phyloP scores from a whole-genome alignment of 768 basidiomycete genomes.

The Lanmaoa rubissima region DNA sequence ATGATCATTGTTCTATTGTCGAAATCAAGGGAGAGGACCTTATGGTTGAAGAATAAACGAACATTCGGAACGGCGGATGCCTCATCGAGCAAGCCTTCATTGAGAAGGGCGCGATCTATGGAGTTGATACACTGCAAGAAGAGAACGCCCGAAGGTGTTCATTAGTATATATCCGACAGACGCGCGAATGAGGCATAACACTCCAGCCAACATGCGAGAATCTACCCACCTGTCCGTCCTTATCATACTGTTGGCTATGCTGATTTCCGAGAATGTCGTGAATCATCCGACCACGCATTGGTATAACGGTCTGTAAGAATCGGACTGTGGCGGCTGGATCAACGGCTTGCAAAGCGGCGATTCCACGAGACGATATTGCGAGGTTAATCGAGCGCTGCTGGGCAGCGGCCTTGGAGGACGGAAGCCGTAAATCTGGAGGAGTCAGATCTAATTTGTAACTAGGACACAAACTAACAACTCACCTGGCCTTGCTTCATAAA shows the following conservation, averaged over 20 bases:
- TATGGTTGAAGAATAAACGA: slow-evolving; percentile 75
- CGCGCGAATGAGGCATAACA: slow-evolving; percentile 17
- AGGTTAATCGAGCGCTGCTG: slow-evolving; percentile 93
- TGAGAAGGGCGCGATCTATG: slow-evolving; percentile 85
- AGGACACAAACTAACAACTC: slow-evolving; percentile 18
- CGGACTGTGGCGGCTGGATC: slow-evolving; percentile 66
- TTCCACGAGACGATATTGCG: slow-evolving; percentile 91
- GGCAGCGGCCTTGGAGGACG: slow-evolving; percentile 59
- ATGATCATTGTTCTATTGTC: slow-evolving; percentile 55
- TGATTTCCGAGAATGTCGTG: slow-evolving; percentile 70
- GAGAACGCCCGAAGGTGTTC: slow-evolving; percentile 22
- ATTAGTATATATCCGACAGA: slow-evolving; percentile 23
- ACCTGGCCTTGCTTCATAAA: slow-evolving; percentile 84
- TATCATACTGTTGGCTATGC: slow-evolving; percentile 87
- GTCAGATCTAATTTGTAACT: slow-evolving; percentile 13
- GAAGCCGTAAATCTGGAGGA: slow-evolving; percentile 66
- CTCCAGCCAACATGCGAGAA: slow-evolving; percentile 16
- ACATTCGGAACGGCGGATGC: slow-evolving; percentile 62
- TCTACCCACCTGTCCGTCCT: slow-evolving; percentile 73
- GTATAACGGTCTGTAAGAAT: slow-evolving; percentile 79
- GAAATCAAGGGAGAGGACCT: slow-evolving; percentile 76
- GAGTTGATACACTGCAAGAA: slow-evolving; percentile 84
- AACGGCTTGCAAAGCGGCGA: slow-evolving; percentile 81
- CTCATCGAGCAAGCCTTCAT: slow-evolving; percentile 80
- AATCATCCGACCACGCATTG: slow-evolving; percentile 96